Evolutionary conservation across 192 early-diverging fungal genomes (phyloP).

Genomic region (Allomyces arbusculus): DNA sequence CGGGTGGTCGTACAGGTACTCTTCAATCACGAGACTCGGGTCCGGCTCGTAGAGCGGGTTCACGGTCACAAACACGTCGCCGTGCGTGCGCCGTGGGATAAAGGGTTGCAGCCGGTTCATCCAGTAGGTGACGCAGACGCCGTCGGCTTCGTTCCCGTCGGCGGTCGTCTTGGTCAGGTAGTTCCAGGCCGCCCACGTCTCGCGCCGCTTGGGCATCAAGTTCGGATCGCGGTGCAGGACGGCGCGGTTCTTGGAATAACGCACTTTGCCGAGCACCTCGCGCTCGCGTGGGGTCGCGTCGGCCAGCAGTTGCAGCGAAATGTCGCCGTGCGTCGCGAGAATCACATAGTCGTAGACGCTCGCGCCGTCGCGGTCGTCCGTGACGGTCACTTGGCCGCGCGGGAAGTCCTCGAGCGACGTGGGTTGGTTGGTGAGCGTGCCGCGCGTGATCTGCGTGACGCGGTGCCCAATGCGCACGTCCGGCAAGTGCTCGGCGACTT

Average conservation of each 20-base stretch:
- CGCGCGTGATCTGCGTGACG: constrained; percentile 13
- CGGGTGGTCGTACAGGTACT: constrained; percentile 31
- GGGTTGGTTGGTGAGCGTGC: neutral
- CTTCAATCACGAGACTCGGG: constrained; percentile 13
- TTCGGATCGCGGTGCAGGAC: constrained; percentile 30
- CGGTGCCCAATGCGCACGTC: constrained; percentile 16
- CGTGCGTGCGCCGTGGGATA: constrained; percentile 17
- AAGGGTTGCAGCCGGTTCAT: constrained; percentile 39
- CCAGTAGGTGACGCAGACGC: constrained; percentile 34
- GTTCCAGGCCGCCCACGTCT: constrained; percentile 36
- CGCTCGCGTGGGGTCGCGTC: constrained; percentile 25
- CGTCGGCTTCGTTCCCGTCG: constrained; percentile 5
- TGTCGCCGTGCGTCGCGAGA: constrained; percentile 37
- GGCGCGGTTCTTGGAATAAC: constrained; percentile 22
- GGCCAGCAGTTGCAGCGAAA: constrained; percentile 29
- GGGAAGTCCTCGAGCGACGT: neutral
- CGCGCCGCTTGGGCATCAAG: constrained; percentile 29
- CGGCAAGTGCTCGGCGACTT: constrained; percentile 12
- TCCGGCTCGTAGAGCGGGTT: constrained; percentile 32
- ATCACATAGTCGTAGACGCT: constrained; percentile 34
- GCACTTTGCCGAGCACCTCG: constrained; percentile 20
- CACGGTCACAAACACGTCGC: constrained; percentile 33
- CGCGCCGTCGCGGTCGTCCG: constrained; percentile 10
- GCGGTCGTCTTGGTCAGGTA: constrained; percentile 23
- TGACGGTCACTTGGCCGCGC: constrained; percentile 7